phyloP scores from a whole-genome alignment of 1,284 basidiomycete genomes.

The Puccinia coronata region DNA sequence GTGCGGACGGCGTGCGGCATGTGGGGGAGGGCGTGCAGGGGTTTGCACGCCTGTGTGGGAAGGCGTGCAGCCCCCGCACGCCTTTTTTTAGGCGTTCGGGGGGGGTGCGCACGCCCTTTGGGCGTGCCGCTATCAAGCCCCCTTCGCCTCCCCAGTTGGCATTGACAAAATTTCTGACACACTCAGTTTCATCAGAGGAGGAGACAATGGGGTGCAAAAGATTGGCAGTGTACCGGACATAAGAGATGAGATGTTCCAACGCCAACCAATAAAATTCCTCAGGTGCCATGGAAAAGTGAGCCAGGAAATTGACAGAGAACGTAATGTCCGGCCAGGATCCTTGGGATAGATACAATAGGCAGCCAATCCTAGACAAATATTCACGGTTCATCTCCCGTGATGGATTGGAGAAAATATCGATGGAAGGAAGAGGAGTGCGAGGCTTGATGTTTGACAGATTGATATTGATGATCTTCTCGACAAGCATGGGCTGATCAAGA shows the following conservation, averaged over 20 bases:
- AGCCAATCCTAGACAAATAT: background rate
- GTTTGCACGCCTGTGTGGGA: no score
- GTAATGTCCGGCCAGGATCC: constrained; percentile 5
- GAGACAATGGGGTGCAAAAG: background rate
- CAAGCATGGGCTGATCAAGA: background rate
- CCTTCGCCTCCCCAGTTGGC: constrained; percentile 12
- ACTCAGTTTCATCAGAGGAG: background rate
- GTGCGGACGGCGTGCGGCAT: no score
- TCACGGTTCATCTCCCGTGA: background rate
- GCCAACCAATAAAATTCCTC: background rate
- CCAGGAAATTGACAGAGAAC: background rate
- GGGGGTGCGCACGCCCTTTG: no score
- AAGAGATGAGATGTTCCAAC: background rate
- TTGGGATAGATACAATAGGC: background rate
- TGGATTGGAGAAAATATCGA: background rate
- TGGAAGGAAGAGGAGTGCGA: background rate
- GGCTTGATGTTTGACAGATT: background rate
- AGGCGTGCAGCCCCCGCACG: no score
- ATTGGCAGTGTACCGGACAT: background rate
- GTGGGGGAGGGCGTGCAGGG: no score
- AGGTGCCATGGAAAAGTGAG: background rate
- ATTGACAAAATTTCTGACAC: background rate
- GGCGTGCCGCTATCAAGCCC: no score
- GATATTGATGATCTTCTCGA: background rate
- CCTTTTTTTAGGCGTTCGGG: no score